Conservation (phyloP, 2,329 filamentous ascomycete genomes). For the Microcyclospora pomicola region DNA sequence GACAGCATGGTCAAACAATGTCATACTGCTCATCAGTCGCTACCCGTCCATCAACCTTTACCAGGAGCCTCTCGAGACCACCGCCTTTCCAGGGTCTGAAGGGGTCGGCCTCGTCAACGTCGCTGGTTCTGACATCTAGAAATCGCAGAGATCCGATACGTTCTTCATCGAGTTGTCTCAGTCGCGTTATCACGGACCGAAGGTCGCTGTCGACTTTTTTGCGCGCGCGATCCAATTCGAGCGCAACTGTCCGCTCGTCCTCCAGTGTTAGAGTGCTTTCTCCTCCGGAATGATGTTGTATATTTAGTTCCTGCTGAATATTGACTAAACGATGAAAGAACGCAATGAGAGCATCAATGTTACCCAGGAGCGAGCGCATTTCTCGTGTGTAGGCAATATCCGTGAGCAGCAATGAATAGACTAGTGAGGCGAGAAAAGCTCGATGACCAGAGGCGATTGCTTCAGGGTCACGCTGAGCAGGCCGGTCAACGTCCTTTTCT, state of each 20-base stretch:
- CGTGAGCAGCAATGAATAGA: constrained; percentile 52
- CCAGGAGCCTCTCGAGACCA: constrained; percentile 70
- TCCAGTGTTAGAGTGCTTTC: constrained; percentile 41
- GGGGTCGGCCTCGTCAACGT: constrained; percentile 19
- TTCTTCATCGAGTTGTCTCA: constrained; percentile 47
- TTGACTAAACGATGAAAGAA: constrained; percentile 61
- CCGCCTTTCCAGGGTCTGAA: constrained; percentile 63
- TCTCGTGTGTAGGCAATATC: constrained; percentile 48
- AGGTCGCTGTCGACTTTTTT: constrained; percentile 53
- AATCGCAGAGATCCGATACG: constrained; percentile 23
- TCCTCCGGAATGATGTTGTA: constrained; percentile 73
- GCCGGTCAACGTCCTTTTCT: not conserved
- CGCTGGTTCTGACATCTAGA: constrained; percentile 9
- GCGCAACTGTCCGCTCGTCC: constrained; percentile 56
- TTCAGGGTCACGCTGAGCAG: constrained; percentile 60
- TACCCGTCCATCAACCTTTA: constrained; percentile 62
- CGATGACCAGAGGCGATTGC: constrained; percentile 68
- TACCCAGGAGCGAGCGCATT: constrained; percentile 52
- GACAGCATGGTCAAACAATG: too few species aligned
- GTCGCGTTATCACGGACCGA: constrained; percentile 42
- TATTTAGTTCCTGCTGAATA: constrained; percentile 64
- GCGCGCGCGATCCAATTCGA: constrained; percentile 51
- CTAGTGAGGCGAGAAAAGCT: constrained; percentile 56
- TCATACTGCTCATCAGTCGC: not conserved
- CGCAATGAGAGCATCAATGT: constrained; percentile 70